A percentile compares a stretch with the other conserved stretches of the same genome.
Evolutionary conservation across 768 basidiomycete species (phyloP).

Genomic region (Pleurotus pulmonarius): DNA sequence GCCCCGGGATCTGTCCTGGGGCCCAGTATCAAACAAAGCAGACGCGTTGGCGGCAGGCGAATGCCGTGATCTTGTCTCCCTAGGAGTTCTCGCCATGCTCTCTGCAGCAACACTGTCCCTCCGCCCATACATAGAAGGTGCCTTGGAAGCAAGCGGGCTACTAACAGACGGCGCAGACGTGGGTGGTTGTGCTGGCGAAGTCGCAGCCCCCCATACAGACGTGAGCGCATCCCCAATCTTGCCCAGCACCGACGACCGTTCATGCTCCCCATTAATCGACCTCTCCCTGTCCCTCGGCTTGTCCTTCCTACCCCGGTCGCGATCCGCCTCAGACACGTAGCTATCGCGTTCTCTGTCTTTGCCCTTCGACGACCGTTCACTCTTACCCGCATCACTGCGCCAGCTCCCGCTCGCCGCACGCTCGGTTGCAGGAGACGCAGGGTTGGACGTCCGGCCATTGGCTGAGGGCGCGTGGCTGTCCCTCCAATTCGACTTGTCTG

Average conservation of each 20-base stretch:
- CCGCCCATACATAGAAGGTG: neutral
- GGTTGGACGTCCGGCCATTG: slow-evolving; percentile 10
- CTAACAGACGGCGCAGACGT: neutral
- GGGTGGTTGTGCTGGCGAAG: slow-evolving; percentile 6
- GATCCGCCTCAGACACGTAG: slow-evolving; percentile 18
- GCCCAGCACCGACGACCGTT: slow-evolving; percentile 28
- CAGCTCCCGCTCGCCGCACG: slow-evolving; percentile 14
- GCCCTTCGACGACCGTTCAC: slow-evolving; percentile 20
- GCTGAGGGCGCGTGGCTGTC: neutral
- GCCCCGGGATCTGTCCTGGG: no score
- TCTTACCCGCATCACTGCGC: slow-evolving; percentile 14
- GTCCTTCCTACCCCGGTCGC: slow-evolving; percentile 15
- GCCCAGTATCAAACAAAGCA: neutral
- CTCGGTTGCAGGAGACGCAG: slow-evolving; percentile 11
- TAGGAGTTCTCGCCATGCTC: slow-evolving; percentile 7
- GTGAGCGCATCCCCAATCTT: slow-evolving; percentile 39
- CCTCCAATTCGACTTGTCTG: neutral
- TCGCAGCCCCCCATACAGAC: slow-evolving; percentile 43
- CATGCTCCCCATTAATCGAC: slow-evolving; percentile 17
- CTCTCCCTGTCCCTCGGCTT: slow-evolving; percentile 18
- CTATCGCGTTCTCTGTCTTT: slow-evolving; percentile 21
- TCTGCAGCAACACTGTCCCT: neutral
- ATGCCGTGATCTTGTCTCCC: neutral
- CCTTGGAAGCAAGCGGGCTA: neutral
- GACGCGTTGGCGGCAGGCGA: neutral